A percentile compares a stretch with the other conserved stretches of the same genome.
phyloP scores from a whole-genome alignment of 352 stramenopile species.

The Proteromonas lacertae region DNA sequence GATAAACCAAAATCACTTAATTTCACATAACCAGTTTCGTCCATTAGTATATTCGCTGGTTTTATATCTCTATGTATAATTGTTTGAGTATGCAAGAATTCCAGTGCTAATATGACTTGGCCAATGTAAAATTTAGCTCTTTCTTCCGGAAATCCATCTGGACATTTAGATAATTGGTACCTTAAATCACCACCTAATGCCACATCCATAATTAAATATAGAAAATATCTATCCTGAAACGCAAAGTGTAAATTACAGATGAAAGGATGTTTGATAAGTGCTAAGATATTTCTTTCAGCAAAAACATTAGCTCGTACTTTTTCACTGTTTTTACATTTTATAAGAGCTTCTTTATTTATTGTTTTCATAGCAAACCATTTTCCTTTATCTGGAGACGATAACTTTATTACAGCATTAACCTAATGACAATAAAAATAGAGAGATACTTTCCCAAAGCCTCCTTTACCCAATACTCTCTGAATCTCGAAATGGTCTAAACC shows the following conservation, averaged over 20 bases:
- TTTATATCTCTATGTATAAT: too few species aligned
- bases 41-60: constrained; percentile 2
- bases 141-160: not conserved
- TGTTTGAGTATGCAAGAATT: not conserved
- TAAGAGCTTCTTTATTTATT: too few species aligned
- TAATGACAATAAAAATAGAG: too few species aligned
- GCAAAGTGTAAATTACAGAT: constrained; percentile 64
- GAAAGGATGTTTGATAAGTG: constrained; percentile 60
- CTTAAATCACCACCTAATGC: constrained; percentile 7
- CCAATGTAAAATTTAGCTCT: not conserved
- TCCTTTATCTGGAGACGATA: too few species aligned
- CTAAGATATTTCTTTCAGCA: constrained; percentile 53
- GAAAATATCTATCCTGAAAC: constrained; percentile 31
- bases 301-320: too few species aligned
- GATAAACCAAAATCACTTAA: constrained; percentile 1
- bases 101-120: not conserved
- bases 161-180: not conserved
- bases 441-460: constrained; percentile 48
- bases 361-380: too few species aligned
- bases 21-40: not conserved
- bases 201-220: constrained; percentile 78
- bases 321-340: too few species aligned
- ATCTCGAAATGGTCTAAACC: constrained; percentile 42
- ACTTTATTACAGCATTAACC: too few species aligned
- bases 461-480: constrained; percentile 38